Evolutionary conservation across 768 basidiomycete genomes (phyloP), one percentile per base, ranked within the genome.

Genomic region (Collybia sp.): DNA sequence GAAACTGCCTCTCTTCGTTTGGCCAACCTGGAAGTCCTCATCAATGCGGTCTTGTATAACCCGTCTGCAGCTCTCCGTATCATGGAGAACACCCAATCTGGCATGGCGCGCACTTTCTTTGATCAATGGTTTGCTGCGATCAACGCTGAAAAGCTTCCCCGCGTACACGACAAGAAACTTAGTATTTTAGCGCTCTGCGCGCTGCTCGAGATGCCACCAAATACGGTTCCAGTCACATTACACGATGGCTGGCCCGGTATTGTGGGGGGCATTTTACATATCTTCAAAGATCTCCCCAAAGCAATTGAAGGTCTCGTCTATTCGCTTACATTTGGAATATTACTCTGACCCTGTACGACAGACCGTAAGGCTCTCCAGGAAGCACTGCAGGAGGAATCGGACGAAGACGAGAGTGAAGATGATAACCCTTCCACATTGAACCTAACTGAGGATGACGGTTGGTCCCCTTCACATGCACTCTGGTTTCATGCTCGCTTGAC

Each of bases 131-230:
- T 93, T 59, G 75, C 65, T 10, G 79, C 80, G 10, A 86, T 92
- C 63, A 82, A 81, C 47, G 66, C 67, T 42, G 71, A 73, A 30
- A 69, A 62, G 18, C 74, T 93, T 31, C 88, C 89, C 11, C 80
- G 91, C 15, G 90, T 95, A 37, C 91, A 95, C 59, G 91, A 94
- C 67, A 92, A 93, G 76, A 91, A 86, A 64, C 68, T 94, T 47
- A 80, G 78, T 53, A 79, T 93, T 46, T 60, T 88, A 47, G 81
- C 91, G 9, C 62, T 94, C 46, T 88, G 83, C 51, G 80, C 82
- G 38, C 65, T 93, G 48, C 69, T 95, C 58, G 88, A 92, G 64
- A 67, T 90, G 63, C 71, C 81, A 11, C 75, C 77, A 1, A 60
- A 62, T 8, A 59, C 58, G 40, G 72, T 89, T 31, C 88, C 86